phyloP scores from a whole-genome alignment of 1,139 yeast species.

The Protomyces arabidopsidicola region DNA sequence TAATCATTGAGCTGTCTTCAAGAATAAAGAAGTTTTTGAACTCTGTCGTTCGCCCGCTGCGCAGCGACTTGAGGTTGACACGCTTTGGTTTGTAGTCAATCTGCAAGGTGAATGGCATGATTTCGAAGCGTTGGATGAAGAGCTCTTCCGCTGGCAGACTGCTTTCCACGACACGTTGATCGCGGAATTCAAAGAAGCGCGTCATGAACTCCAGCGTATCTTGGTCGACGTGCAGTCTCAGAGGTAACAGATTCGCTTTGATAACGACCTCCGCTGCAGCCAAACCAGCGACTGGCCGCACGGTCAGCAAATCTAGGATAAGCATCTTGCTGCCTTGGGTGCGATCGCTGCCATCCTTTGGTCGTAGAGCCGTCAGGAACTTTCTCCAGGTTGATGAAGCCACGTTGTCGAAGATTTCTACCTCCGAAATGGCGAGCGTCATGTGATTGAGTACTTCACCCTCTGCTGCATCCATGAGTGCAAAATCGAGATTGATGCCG shows the following conservation, averaged over 20 bases:
- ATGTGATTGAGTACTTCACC: constrained; percentile 51
- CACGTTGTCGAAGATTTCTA: constrained; percentile 69
- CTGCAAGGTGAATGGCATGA: constrained; percentile 59
- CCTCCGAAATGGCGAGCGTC: constrained; percentile 47
- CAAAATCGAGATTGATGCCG: constrained; percentile 50
- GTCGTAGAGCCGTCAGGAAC: constrained; percentile 65
- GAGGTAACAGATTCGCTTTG: constrained; percentile 58
- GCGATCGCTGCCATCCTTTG: constrained; percentile 60
- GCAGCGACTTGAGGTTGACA: constrained; percentile 73
- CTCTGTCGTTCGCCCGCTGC: constrained; percentile 82
- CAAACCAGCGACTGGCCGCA: constrained; percentile 60
- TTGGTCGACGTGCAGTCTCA: constrained; percentile 83
- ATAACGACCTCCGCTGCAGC: constrained; percentile 68
- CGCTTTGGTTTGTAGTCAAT: constrained; percentile 91
- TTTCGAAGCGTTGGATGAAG: constrained; percentile 54
- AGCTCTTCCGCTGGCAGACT: constrained; percentile 31
- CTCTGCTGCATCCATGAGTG: constrained; percentile 44
- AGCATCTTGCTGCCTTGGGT: constrained; percentile 60
- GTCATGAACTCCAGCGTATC: constrained; percentile 81
- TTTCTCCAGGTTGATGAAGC: constrained; percentile 90
- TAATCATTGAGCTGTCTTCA: constrained; percentile 71
- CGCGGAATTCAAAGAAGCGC: constrained; percentile 71
- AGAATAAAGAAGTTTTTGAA: constrained; percentile 80
- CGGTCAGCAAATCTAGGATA: constrained; percentile 50
- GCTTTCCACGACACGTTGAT: constrained; percentile 43